A percentile compares a stretch with the other conserved stretches of the same genome.
These are phyloP conservation scores for Emmonsiellopsis sp. DNA, from an alignment of 2,329 filamentous ascomycete genomes.

Conservation along the genomic window DNA sequence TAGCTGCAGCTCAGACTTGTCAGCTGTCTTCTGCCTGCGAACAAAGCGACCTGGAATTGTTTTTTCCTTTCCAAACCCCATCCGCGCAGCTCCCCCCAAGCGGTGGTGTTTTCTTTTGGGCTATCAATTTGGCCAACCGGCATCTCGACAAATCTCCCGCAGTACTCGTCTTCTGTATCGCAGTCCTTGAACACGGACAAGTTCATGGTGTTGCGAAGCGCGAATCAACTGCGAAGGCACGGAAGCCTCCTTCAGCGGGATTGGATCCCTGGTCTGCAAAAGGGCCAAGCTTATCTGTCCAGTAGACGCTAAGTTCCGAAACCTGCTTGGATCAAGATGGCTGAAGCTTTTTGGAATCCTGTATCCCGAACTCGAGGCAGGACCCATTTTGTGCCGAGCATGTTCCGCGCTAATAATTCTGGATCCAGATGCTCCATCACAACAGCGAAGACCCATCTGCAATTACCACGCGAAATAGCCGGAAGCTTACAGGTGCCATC, in stretches of 20 bases:
- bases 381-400: not conserved
- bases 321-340: not conserved
- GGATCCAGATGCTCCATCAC: not conserved
- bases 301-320: slow-evolving; percentile 1
- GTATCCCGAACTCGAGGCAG: not conserved
- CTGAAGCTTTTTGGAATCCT: not conserved
- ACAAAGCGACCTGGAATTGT: not conserved
- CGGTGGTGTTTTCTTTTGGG: not conserved
- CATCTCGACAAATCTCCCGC: not conserved
- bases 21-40: not conserved
- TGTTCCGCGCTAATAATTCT: not conserved
- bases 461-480: slow-evolving; percentile 1
- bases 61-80: not conserved
- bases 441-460: not conserved
- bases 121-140: not conserved
- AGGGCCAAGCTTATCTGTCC: not conserved
- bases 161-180: too few species aligned
- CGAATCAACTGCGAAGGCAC: not conserved
- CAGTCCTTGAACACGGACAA: too few species aligned
- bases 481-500: not conserved
- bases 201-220: not conserved
- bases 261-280: not conserved
- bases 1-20: not conserved
- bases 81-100: not conserved
- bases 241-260: not conserved